These are phyloP conservation scores for Tolypocladium endophyticum DNA, from an alignment of 2,329 filamentous ascomycete species.

Conservation along the genomic window DNA sequence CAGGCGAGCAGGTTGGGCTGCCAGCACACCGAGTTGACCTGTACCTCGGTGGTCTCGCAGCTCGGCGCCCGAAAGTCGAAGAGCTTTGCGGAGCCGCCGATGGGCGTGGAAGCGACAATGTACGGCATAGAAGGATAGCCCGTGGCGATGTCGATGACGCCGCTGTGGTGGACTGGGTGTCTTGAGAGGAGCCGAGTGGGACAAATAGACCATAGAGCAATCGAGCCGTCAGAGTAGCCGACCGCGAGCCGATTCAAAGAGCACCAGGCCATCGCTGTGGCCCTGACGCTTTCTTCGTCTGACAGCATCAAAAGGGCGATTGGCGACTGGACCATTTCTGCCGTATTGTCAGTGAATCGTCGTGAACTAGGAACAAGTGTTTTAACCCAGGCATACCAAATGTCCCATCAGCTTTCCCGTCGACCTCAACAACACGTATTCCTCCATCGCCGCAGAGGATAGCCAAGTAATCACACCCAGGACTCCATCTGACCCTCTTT, in stretches of 20 bases:
- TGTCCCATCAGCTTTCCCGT: conserved; percentile 16
- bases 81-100: conserved; percentile 42
- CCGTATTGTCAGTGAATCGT: conserved; percentile 9
- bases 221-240: conserved; percentile 45
- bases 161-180: conserved; percentile 41
- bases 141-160: conserved; percentile 43
- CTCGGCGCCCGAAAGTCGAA: conserved; percentile 42
- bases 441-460: conserved; percentile 40
- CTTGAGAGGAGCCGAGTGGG: conserved; percentile 39
- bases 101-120: conserved; percentile 41
- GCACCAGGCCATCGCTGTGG: conserved; percentile 44
- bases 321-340: conserved; percentile 34
- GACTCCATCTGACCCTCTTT: conserved; percentile 43
- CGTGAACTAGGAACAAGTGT: background rate
- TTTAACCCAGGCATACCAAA: conserved; percentile 26
- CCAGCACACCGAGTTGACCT: conserved; percentile 37
- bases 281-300: conserved; percentile 35
- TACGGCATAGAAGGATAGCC: conserved; percentile 47
- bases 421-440: conserved; percentile 33
- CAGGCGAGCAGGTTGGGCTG: conserved; percentile 44
- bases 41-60: conserved; percentile 42
- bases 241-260: conserved; percentile 43
- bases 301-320: conserved; percentile 33
- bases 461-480: conserved; percentile 34
- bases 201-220: conserved; percentile 45